phyloP scores from a whole-genome alignment of 192 early-diverging fungal species.

The Neocallimastix lanati region DNA sequence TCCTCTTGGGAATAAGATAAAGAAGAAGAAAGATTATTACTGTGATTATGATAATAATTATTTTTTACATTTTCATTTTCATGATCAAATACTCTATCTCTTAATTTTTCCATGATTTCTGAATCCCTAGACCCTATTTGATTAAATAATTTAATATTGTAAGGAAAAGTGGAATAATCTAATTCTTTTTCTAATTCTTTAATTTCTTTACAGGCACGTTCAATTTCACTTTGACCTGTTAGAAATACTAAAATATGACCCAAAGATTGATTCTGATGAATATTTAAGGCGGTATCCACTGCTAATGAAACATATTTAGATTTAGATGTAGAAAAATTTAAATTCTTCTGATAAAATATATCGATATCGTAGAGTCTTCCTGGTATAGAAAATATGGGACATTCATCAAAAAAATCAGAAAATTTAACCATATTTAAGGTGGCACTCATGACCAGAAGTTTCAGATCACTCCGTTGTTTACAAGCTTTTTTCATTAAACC shows the following conservation, averaged over 20 bases:
- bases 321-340: conserved; percentile 17
- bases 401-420: conserved; percentile 57
- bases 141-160: neutral
- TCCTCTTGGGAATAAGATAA: no score
- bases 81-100: neutral
- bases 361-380: conserved; percentile 31
- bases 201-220: conserved; percentile 30
- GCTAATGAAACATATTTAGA: conserved; percentile 7
- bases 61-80: no score
- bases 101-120: neutral
- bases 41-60: no score
- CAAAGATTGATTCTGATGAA: conserved; percentile 26
- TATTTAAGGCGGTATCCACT: conserved; percentile 34
- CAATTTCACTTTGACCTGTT: conserved; percentile 41
- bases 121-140: neutral
- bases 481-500: conserved; percentile 17
- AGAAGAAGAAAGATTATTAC: no score
- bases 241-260: conserved; percentile 36
- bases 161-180: conserved; percentile 11
- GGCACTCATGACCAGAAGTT: conserved; percentile 55
- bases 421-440: conserved; percentile 69
- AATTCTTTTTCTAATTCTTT: conserved; percentile 18
- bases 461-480: conserved; percentile 7
- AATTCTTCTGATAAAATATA: neutral
- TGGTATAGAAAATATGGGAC: conserved; percentile 57